Evolutionary conservation across 164 flowering plant genomes (phyloP), one percentile per base, ranked within the genome.

Genomic region (Liriodendron chinense): DNA sequence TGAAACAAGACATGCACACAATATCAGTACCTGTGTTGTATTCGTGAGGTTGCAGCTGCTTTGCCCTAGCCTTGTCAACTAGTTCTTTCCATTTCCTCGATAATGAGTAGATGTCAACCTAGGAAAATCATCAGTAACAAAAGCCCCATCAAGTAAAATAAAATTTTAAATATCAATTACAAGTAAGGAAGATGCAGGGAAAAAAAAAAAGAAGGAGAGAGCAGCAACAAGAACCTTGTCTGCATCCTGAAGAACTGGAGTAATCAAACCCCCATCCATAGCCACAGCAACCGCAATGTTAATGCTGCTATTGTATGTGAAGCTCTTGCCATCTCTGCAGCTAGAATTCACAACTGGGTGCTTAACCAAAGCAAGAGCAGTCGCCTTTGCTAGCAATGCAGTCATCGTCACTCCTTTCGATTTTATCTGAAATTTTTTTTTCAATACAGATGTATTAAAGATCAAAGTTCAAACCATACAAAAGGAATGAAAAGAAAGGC

Each of bases 321-420:
- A 96, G 83, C 99, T 94, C 76, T 91, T 89, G 7, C 99, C 99
- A 80, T 96, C 99, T 81, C 94, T 89, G 78, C 99, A 96, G 62
- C 92, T 85, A 47, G 99, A 89, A 78, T 96, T 94, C 69, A 94
- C 89, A 72, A 90, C 97, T 28, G 98, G 99, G 78, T 96, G 98
- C 78, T 91, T 80, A 62, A 76, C 97, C 87, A 96, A 78, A 64
- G 99, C 99, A 80, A 96, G 93, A 2, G 99, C 98, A 0, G 98
- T 91, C 0, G 99, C 98, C 89, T 96, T 96, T 72, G 97, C 99
- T 49, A 96, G 88, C 87, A 96, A 79, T 67, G 99, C 98, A 24
- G 98, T 90, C 99, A 96, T 96, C 1, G 98, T 96, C 63, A 96
- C 99, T 62, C 99, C 99, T 88, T 96, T 96, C 1, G 93, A 87